These are phyloP conservation scores for Lentinula edodes DNA, from an alignment of 768 basidiomycete genomes.

Conservation along the genomic window DNA sequence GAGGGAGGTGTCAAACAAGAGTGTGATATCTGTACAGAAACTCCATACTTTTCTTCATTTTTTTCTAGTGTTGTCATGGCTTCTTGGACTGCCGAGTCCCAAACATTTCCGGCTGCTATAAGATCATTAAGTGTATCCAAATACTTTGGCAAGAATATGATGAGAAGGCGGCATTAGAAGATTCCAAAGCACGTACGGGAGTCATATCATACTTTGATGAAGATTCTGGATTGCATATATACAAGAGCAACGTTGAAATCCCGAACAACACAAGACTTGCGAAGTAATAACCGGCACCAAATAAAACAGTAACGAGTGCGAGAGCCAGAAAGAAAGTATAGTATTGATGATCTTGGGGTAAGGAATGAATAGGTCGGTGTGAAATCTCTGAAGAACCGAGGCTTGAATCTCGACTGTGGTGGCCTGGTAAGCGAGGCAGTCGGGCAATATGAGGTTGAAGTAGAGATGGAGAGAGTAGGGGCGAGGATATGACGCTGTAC, in stretches of 20 bases:
- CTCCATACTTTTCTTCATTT: constrained; percentile 52
- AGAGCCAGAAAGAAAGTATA: constrained; percentile 35
- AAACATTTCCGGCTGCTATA: constrained; percentile 58
- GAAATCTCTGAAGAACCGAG: constrained; percentile 19
- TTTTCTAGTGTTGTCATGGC: constrained; percentile 59
- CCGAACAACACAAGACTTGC: constrained; percentile 32
- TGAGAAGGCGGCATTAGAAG: background rate
- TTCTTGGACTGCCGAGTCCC: constrained; percentile 73
- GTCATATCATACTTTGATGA: constrained; percentile 45
- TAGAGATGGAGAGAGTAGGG: constrained; percentile 59
- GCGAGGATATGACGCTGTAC: constrained; percentile 77
- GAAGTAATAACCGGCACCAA: constrained; percentile 39
- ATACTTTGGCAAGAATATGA: constrained; percentile 37
- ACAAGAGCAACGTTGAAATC: constrained; percentile 32
- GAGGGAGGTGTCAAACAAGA: constrained; percentile 13
- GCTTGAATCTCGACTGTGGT: constrained; percentile 42
- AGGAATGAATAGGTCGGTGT: constrained; percentile 16
- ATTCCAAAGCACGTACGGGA: constrained; percentile 35
- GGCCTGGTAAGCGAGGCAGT: constrained; percentile 40
- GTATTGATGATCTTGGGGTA: constrained; percentile 29
- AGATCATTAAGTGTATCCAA: constrained; percentile 62
- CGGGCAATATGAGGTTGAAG: constrained; percentile 29
- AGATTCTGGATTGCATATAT: constrained; percentile 17
- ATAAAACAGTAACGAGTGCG: constrained; percentile 31
- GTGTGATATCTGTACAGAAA: constrained; percentile 1